Base-by-base conservation (phyloP, 2,329 filamentous ascomycete species). In the Penicillium sp. region DNA sequence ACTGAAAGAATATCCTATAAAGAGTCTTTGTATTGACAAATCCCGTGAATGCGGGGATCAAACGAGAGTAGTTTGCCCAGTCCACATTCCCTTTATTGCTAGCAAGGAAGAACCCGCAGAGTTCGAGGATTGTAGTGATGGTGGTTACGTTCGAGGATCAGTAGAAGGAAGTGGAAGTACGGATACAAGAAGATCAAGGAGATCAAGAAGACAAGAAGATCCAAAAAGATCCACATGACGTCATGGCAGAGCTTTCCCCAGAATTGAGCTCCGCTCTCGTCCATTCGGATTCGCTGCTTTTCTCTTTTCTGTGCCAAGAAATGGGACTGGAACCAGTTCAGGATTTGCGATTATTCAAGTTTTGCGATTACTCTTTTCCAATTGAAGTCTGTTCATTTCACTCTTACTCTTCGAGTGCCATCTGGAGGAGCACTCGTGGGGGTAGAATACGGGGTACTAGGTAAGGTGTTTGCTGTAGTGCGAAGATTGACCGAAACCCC, bases 201-300 rank as follows among this genome's bases (percentile, higher is more conserved):
- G n/a, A n/a, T n/a, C n/a, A n/a, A n/a, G n/a, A n/a, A n/a, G n/a
- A n/a, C n/a, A n/a, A 6, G n/a, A 14, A 23, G 22, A 28, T 20
- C 27, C n/a, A n/a, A 34, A 20, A 7, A 7, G 29, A 14, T 2
- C 28, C 31, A 3, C 14, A 46, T 47, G 44, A 47, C 39, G 37
- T 47, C 44, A 47, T 42, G n/a, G 14, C 44, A 47, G 44, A 47
- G 44, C 44, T 47, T 47, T 47, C 44, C 44, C 44, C 44, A 42
- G 44, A 47, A 22, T 27, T 11, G 20, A n/a, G 32, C 39, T 26
- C 24, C 24, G 27, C 2, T 8, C 14, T n/a, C 20, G 18, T 13
- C 26, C 8, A 3, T 13, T 31, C 29, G 13, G n/a, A 6, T 14
- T 3, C 16, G 8, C 8, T 32, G 26, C 26, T 32, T 16, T 16